Evolutionary conservation across 441 rosid species (phyloP).

Genomic region (Adansonia gregorii): DNA sequence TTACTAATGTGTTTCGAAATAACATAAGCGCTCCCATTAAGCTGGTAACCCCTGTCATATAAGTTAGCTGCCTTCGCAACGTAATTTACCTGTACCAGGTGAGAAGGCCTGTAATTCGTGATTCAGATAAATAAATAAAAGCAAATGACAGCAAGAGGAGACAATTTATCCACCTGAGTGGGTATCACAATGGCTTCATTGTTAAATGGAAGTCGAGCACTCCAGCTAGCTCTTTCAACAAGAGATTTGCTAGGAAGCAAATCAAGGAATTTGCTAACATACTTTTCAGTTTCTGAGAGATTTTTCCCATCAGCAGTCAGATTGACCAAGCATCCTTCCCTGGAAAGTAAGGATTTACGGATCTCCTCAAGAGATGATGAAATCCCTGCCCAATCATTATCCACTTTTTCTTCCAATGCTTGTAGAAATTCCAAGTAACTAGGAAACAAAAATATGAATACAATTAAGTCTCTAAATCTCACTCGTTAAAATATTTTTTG

Average conservation of each 20-base stretch:
- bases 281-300: slow-evolving; percentile 59
- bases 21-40: slow-evolving; percentile 87
- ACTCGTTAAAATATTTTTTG: neutral
- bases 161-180: slow-evolving; percentile 65
- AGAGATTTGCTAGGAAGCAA: slow-evolving; percentile 70
- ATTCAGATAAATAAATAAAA: neutral
- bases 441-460: slow-evolving; percentile 32
- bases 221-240: slow-evolving; percentile 52
- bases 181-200: slow-evolving; percentile 94
- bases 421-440: slow-evolving; percentile 87
- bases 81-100: slow-evolving; percentile 74
- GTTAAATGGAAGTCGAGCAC: slow-evolving; percentile 51
- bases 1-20: slow-evolving; percentile 88
- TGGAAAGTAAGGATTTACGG: slow-evolving; percentile 74
- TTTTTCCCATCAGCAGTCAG: slow-evolving; percentile 85
- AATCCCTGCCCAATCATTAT: slow-evolving; percentile 83
- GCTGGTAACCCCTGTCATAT: slow-evolving; percentile 72
- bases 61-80: slow-evolving; percentile 93
- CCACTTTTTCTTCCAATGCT: slow-evolving; percentile 77
- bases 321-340: slow-evolving; percentile 79
- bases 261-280: slow-evolving; percentile 76
- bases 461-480: slow-evolving; percentile 1
- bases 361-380: slow-evolving; percentile 90
- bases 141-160: slow-evolving; percentile 1
- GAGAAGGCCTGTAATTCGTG: slow-evolving; percentile 10